Conservation (phyloP, 306 rosid species). For the Cicer pinnatifidum region DNA sequence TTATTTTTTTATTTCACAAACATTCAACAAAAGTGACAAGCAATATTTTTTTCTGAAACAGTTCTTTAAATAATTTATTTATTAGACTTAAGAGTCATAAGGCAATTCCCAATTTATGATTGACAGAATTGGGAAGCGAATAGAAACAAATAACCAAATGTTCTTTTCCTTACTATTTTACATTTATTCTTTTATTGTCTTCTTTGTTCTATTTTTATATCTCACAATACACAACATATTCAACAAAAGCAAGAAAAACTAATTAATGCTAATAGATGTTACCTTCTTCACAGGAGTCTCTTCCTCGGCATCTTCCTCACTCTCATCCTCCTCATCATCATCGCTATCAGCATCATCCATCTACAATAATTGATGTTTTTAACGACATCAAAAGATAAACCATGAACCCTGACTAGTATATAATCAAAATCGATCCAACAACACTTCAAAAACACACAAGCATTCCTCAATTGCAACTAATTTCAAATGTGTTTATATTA, state of each 20-base stretch:
- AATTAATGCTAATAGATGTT: neutral
- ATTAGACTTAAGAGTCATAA: no score
- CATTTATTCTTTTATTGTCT: no score
- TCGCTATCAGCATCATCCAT: slow-evolving; percentile 50
- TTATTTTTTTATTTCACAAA: no score
- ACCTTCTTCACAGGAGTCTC: slow-evolving; percentile 70
- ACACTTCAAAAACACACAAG: neutral
- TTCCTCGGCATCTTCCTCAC: slow-evolving; percentile 57
- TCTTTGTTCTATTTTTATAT: no score
- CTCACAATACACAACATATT: no score
- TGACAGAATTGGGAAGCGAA: no score
- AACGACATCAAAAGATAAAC: neutral
- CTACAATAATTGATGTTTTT: slow-evolving; percentile 40
- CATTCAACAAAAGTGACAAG: neutral
- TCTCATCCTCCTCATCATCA: slow-evolving; percentile 51
- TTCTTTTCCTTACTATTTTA: no score
- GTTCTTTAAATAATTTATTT: no score
- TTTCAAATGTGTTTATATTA: neutral
- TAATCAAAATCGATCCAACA: neutral
- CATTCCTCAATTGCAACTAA: neutral
- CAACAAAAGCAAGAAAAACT: neutral
- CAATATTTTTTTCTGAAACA: neutral
- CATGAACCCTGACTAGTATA: neutral
- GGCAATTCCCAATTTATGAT: no score
- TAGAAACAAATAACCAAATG: no score